Percentiles rank a stretch among this genome's conserved stretches.
These are phyloP conservation scores for Chiua virens DNA, from an alignment of 768 basidiomycete genomes.

Conservation along the genomic window DNA sequence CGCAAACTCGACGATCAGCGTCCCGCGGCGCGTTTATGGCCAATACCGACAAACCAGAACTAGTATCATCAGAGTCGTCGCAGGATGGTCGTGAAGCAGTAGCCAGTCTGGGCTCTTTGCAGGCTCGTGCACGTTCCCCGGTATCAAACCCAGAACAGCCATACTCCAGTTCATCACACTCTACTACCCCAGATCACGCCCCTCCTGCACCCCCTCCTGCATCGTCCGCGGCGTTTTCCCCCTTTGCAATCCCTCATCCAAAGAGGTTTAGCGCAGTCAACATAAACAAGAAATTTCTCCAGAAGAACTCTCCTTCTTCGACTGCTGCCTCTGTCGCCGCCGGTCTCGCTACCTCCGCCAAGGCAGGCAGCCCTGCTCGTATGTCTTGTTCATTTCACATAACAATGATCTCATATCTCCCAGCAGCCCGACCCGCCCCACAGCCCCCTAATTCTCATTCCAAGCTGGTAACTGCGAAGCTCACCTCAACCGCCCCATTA, in stretches of 20 bases:
- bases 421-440: conserved; percentile 54
- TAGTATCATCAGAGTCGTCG: conserved; percentile 43
- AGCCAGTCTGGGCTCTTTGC: conserved; percentile 3
- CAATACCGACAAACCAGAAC: conserved; percentile 52
- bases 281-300: conserved; percentile 95
- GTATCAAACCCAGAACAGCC: not conserved
- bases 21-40: conserved; percentile 82
- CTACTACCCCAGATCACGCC: conserved; percentile 17
- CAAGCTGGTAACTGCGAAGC: conserved; percentile 82
- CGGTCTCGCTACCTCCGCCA: conserved; percentile 40
- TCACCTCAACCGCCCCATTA: conserved; percentile 65
- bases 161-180: too few species aligned
- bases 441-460: conserved; percentile 65
- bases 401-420: conserved; percentile 10
- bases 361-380: conserved; percentile 55
- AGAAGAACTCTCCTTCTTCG: conserved; percentile 74
- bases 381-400: conserved; percentile 27
- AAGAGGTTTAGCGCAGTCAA: conserved; percentile 91
- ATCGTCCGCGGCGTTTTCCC: conserved; percentile 11
- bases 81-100: conserved; percentile 17
- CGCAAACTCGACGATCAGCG: conserved; percentile 37
- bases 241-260: conserved; percentile 47
- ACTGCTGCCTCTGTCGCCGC: conserved; percentile 45
- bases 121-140: conserved; percentile 19
- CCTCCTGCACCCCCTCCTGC: not conserved